phyloP scores from a whole-genome alignment of 2,329 filamentous ascomycete genomes.

The Colletotrichum lupini region DNA sequence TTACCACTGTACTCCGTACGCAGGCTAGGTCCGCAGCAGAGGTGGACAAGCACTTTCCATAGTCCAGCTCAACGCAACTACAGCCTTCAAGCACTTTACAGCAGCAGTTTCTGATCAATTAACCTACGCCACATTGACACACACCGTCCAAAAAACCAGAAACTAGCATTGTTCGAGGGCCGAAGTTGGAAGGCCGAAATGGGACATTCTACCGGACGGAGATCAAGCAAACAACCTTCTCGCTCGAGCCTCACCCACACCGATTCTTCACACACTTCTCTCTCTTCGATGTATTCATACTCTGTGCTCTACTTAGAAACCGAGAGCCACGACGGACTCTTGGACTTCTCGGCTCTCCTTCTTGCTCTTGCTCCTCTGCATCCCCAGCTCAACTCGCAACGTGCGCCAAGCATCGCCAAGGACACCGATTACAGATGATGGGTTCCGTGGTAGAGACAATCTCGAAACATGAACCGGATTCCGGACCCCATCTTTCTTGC shows the following conservation, averaged over 20 bases:
- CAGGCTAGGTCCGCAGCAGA: background rate
- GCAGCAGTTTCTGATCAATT: background rate
- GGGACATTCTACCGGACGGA: background rate
- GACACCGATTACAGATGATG: conserved; percentile 31
- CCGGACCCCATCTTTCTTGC: background rate
- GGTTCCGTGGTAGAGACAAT: background rate
- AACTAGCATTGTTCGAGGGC: conserved; percentile 29
- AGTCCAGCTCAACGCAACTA: background rate
- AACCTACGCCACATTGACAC: conserved; percentile 32
- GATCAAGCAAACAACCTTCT: background rate
- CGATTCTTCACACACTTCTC: background rate
- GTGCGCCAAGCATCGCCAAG: conserved; percentile 34
- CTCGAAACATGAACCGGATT: conserved; percentile 27
- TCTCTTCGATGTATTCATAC: background rate
- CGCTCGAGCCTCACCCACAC: background rate
- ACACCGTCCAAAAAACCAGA: conserved; percentile 24
- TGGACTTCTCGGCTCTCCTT: background rate
- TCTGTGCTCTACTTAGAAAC: background rate
- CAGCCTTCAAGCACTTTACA: background rate
- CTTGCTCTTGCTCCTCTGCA: background rate
- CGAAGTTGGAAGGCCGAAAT: background rate
- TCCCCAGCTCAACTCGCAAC: conserved; percentile 26
- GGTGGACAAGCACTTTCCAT: background rate
- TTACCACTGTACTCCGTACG: background rate
- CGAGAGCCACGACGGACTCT: background rate